Base-by-base conservation (phyloP, 148 eudicot species). In the Limonium bicolor region DNA sequence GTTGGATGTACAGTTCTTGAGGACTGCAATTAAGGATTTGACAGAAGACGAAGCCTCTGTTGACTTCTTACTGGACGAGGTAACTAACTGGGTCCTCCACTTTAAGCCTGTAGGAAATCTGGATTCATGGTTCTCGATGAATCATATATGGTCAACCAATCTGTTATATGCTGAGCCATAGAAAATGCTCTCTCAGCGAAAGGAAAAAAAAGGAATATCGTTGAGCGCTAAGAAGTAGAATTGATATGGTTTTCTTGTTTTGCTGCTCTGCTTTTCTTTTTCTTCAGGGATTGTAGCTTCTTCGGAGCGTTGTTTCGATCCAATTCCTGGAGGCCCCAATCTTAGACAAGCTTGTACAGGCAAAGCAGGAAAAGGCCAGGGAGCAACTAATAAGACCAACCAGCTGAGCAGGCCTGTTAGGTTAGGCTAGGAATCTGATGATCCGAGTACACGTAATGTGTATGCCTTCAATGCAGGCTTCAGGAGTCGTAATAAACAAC, bases 31-130 rank as follows among this genome's bases (percentile, higher is more conserved):
- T 4, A 92, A 64, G 64, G 95, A 81, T 43, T 56, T 42, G 22
- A 72, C 73, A 21, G 95, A 85, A 48, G 99, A 92, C 58, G 99
- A 92, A 73, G 88, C 88, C 24, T 79, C 85, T 44, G 77, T 81
- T 21, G 94, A 92, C 59, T 92, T 85, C 69, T 51, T 92, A 41
- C 83, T 92, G 27, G 99, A 92, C 42, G 99, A 92, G 93, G 99
- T 85, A 63, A 54, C 24, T n/a, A n/a, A n/a, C 27, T 41, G 25
- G 22, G 17, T 30, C 17, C 20, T 46, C 20, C 6, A 2, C 28
- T 9, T 22, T 12, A 29, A 2, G 29, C 0, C 16, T 24, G 5
- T 21, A 18, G 20, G 20, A 7, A 13, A 2, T 7, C 4, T 43
- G 13, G 23, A 9, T 22, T 23, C 4, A 7, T 13, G 14, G 12